These are phyloP conservation scores for Litsea cubeba DNA, from an alignment of 164 flowering plant genomes.

Conservation along the genomic window DNA sequence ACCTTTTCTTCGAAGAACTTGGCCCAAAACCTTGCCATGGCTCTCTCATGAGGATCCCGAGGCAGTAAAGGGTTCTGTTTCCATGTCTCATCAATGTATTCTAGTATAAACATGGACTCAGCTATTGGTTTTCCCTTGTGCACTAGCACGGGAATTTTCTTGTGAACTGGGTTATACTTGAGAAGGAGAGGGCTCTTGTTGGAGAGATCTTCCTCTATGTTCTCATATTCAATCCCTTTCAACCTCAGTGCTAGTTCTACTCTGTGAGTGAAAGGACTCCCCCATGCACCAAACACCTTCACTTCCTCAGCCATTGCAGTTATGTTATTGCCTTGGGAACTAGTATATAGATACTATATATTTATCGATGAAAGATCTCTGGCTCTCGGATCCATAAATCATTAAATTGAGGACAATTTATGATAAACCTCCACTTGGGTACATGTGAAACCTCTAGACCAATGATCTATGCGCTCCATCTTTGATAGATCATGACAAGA, in stretches of 20 bases:
- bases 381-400: not conserved
- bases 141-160: constrained; percentile 1
- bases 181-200: constrained; percentile 9
- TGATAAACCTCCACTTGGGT: not conserved
- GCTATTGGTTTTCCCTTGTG: constrained; percentile 16
- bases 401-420: too few relatives aligned
- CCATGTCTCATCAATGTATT: constrained; percentile 7
- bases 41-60: constrained; percentile 9
- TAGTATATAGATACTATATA: not conserved
- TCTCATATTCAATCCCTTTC: constrained; percentile 8
- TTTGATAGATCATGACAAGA: not conserved
- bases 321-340: not conserved
- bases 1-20: constrained; percentile 13
- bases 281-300: constrained; percentile 6
- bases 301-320: not conserved
- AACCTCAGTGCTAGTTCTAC: constrained; percentile 3
- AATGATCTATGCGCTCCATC: too few relatives aligned
- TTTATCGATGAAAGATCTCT: not conserved
- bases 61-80: constrained; percentile 9
- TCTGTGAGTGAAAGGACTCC: constrained; percentile 1
- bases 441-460: not conserved
- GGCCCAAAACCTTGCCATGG: constrained; percentile 22
- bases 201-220: constrained; percentile 1
- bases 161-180: constrained; percentile 3
- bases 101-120: constrained; percentile 14